Percentiles rank a stretch among this genome's conserved stretches.
phyloP scores from a whole-genome alignment of 2,329 filamentous ascomycete species.

The Didymella pomorum region DNA sequence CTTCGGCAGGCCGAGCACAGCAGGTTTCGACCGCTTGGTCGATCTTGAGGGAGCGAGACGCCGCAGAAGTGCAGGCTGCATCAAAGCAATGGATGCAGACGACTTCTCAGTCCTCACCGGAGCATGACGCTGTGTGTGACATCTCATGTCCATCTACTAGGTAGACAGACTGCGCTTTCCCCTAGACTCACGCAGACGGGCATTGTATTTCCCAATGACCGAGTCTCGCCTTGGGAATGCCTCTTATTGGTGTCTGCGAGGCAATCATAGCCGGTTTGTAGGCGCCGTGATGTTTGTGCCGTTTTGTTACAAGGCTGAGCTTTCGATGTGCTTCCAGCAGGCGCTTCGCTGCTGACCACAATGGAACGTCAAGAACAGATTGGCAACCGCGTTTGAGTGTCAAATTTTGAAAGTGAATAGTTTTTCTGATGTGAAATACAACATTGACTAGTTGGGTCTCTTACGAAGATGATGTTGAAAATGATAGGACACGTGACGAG shows the following conservation, averaged over 20 bases:
- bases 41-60: background rate
- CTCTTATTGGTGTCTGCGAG: background rate
- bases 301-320: background rate
- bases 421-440: background rate
- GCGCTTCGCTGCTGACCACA: background rate
- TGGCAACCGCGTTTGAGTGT: background rate
- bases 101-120: slow-evolving; percentile 1
- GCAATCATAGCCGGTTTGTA: background rate
- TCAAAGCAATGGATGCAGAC: background rate
- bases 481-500: slow-evolving; percentile 29
- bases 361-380: background rate
- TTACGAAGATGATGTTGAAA: background rate
- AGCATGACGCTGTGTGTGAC: slow-evolving; percentile 18
- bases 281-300: background rate
- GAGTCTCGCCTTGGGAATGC: no score
- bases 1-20: background rate
- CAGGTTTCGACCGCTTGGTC: background rate
- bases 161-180: background rate
- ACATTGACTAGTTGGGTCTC: background rate
- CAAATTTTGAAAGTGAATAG: background rate
- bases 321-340: background rate
- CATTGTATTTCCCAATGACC: background rate
- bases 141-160: slow-evolving; percentile 3
- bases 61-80: background rate
- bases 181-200: slow-evolving; percentile 3